Base-by-base conservation (phyloP, 139 green algal species). In the Eudorina sp. region DNA sequence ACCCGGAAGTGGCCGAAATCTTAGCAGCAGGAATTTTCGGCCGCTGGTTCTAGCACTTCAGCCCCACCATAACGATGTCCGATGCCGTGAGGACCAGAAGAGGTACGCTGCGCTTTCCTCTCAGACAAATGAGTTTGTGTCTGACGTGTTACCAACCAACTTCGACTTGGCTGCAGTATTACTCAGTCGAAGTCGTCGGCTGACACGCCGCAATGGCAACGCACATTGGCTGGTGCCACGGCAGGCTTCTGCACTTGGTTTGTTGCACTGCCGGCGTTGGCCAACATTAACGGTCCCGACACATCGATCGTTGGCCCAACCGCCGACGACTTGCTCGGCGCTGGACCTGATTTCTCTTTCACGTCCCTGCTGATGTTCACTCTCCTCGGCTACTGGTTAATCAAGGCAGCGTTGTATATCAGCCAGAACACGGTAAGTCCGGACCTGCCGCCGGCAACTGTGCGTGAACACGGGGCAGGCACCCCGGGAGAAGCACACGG, bases 341-440 rank as follows among this genome's bases (percentile, higher is more conserved):
- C 29, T 23, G 80, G 60, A 11, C 43, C 43, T 25, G 31, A 78
- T 0, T 87, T 87, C 64, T 87, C 81, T 19, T 79, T 87, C 43
- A 78, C 64, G 6, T 46, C 45, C 0, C 64, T 87, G 62, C 43
- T 87, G 3, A 16, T 87, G 6, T 87, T 87, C 62, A 53, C 64
- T 62, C 45, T 78, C 27, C 7, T 53, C 11, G 5, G 31, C 64
- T 87, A 87, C 81, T 87, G 62, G 62, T 14, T 87, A 11, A 8
- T 66, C 19, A 66, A 87, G 64, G 46, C 45, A 18, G 18, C 31
- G 27, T 2, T 31, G 31, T 78, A 87, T 46, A 19, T 78, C 18
- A 53, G 21, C n/a, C 21, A 64, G 19, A 86, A 86, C 60, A 23
- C 29, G 41, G 80, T 76, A 36, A 9, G 53, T 60, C 7, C 4